These are phyloP conservation scores for Paracoccidioides brasiliensis DNA, from an alignment of 2,329 filamentous ascomycete species.

Conservation along the genomic window DNA sequence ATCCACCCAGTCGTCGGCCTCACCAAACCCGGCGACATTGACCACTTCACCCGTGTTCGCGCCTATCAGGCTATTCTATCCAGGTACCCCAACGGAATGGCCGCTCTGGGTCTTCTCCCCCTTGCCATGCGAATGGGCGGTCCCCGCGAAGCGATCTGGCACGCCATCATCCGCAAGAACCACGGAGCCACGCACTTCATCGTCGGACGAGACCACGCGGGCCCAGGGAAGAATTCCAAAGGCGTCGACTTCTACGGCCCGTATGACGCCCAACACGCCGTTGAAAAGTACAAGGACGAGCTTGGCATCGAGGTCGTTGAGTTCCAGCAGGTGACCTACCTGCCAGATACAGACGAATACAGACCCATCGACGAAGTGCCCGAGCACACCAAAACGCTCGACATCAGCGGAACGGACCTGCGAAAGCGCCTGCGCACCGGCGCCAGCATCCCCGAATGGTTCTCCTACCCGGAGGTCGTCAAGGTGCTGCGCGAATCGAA, in stretches of 20 bases:
- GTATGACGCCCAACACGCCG: constrained; percentile 90
- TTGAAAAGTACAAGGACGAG: constrained; percentile 93
- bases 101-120: constrained; percentile 83
- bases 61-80: constrained; percentile 96
- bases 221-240: constrained; percentile 95
- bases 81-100: constrained; percentile 98
- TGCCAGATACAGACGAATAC: constrained; percentile 95
- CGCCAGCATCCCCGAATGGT: constrained; percentile 95
- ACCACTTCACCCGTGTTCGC: constrained; percentile 98
- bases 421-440: constrained; percentile 81
- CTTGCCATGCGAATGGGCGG: constrained; percentile 99
- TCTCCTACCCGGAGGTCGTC: constrained; percentile 98
- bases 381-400: constrained; percentile 68
- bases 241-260: constrained; percentile 96
- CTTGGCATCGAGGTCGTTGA: constrained; percentile 97
- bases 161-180: constrained; percentile 99
- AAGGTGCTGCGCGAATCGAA: constrained; percentile 92
- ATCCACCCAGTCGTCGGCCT: constrained; percentile 98
- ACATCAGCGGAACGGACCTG: constrained; percentile 83
- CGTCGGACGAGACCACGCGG: constrained; percentile 94
- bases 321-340: constrained; percentile 99
- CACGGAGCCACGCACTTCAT: constrained; percentile 99
- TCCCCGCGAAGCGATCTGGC: constrained; percentile 96
- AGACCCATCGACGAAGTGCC: constrained; percentile 81
- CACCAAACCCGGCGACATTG: constrained; percentile 98